Percentiles rank a stretch among this genome's conserved stretches.
phyloP scores from a whole-genome alignment of 2,329 filamentous ascomycete species.

The Exophiala lecanii-corni region DNA sequence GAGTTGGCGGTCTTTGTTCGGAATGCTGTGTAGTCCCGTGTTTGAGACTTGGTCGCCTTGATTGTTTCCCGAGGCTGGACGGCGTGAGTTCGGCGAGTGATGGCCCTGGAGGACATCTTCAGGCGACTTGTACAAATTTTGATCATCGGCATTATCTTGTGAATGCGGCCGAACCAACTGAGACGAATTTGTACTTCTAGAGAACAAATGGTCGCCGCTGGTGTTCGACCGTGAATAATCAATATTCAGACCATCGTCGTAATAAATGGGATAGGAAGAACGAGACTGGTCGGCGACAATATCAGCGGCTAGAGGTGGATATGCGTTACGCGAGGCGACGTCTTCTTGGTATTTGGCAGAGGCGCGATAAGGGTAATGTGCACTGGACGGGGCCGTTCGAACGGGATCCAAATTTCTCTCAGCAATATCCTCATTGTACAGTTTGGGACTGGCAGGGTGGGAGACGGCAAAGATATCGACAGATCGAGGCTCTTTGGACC shows the following conservation, averaged over 20 bases:
- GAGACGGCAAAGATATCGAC: conserved; percentile 25
- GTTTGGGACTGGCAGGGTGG: conserved; percentile 6
- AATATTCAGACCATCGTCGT: background rate
- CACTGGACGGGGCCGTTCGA: conserved; percentile 13
- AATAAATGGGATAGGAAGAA: background rate
- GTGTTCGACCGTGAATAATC: background rate
- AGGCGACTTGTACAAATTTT: background rate
- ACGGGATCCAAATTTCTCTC: conserved; percentile 21
- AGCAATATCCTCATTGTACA: conserved; percentile 25
- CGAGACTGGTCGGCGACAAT: conserved; percentile 3
- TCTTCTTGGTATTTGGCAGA: conserved; percentile 25
- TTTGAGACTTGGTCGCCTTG: background rate
- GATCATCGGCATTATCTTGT: background rate
- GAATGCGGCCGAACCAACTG: background rate
- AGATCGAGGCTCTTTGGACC: conserved; percentile 17
- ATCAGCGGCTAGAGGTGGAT: conserved; percentile 11
- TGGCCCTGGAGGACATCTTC: background rate
- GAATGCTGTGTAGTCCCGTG: background rate
- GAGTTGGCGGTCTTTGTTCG: background rate
- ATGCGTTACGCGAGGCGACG: conserved; percentile 24
- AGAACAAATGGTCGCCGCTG: background rate
- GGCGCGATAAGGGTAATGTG: conserved; percentile 12
- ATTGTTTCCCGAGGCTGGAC: background rate
- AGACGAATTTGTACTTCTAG: background rate
- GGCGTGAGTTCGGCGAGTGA: background rate